A percentile compares a stretch with the other conserved stretches of the same genome.
phyloP scores from a whole-genome alignment of 2,329 filamentous ascomycete genomes.

The Ophioceras dolichostomum region DNA sequence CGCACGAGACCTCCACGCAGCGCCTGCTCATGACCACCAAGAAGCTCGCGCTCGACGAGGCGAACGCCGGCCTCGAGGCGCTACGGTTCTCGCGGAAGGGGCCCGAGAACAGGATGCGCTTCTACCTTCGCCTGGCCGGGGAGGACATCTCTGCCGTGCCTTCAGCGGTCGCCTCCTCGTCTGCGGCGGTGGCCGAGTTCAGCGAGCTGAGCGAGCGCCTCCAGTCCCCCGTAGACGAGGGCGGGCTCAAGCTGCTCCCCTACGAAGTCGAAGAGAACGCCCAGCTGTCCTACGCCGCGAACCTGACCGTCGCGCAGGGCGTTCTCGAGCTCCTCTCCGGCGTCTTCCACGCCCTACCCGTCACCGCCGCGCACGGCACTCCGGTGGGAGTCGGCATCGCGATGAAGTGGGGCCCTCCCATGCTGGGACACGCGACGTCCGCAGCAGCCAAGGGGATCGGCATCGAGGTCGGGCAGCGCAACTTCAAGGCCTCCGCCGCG shows the following conservation, averaged over 20 bases:
- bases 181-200: background rate
- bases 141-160: background rate
- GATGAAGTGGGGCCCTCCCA: background rate
- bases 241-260: background rate
- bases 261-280: slow-evolving; percentile 2
- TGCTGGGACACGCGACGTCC: background rate
- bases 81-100: background rate
- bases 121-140: slow-evolving; percentile 1
- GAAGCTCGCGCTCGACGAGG: slow-evolving; percentile 1
- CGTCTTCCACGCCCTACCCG: background rate
- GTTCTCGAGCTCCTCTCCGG: background rate
- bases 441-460: background rate
- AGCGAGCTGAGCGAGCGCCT: background rate
- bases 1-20: slow-evolving; percentile 8
- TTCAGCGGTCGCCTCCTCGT: background rate
- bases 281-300: background rate
- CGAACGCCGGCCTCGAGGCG: background rate
- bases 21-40: slow-evolving; percentile 6
- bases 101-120: background rate
- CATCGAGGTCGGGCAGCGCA: background rate
- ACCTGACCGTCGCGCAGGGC: background rate
- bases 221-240: background rate
- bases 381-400: background rate
- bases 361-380: background rate
- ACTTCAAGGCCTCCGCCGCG: background rate